These are phyloP conservation scores for Saturnispora galanensis DNA, from an alignment of 805 yeast genomes.

Conservation along the genomic window DNA sequence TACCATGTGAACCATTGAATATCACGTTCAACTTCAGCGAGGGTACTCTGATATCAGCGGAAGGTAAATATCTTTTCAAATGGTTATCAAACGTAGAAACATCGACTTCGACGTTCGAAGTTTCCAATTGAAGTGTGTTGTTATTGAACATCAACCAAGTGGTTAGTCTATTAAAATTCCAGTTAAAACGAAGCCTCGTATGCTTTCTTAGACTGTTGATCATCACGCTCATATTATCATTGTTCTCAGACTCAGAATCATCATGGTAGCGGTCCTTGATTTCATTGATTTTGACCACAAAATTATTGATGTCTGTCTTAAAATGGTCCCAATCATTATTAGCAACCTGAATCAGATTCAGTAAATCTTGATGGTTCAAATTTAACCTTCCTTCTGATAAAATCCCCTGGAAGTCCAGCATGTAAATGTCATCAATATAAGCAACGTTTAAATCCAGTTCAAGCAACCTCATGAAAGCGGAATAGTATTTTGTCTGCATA, in stretches of 20 bases:
- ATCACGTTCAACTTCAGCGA: conserved; percentile 30
- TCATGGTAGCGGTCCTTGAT: not conserved
- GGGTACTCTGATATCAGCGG: conserved; percentile 34
- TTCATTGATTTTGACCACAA: conserved; percentile 2
- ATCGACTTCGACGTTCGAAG: conserved; percentile 6
- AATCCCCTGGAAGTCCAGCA: not conserved
- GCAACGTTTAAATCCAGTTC: not conserved
- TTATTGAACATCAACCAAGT: conserved; percentile 8
- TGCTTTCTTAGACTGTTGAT: conserved; percentile 2
- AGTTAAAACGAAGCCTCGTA: not conserved
- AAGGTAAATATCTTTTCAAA: conserved; percentile 16
- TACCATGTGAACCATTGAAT: conserved; percentile 28
- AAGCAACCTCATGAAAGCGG: not conserved
- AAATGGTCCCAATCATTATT: not conserved
- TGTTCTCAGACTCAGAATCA: not conserved
- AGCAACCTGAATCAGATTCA: not conserved
- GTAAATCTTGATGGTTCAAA: conserved; percentile 2
- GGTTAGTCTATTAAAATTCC: not conserved
- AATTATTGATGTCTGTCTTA: not conserved
- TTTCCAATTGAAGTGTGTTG: conserved; percentile 14
- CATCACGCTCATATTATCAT: conserved; percentile 3
- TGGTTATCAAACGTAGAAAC: conserved; percentile 14
- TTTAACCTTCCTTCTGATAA: conserved; percentile 4
- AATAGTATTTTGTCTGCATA: not conserved
- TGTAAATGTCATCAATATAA: not conserved